These are phyloP conservation scores for Knufia petricola DNA, from an alignment of 2,329 filamentous ascomycete genomes.

Conservation along the genomic window DNA sequence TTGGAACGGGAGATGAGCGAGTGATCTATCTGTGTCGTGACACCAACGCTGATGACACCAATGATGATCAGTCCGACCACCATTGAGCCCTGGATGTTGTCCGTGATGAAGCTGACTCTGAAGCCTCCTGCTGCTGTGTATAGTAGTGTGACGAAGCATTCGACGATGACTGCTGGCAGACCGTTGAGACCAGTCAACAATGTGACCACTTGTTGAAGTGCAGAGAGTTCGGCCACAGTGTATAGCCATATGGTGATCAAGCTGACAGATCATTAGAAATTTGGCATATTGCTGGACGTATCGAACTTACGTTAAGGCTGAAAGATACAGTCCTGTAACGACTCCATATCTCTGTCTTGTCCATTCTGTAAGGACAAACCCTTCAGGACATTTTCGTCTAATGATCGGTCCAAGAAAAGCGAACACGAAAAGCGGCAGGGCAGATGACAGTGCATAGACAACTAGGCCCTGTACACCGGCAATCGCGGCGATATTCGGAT, in stretches of 20 bases:
- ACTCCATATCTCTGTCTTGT: conserved; percentile 67
- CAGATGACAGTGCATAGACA: conserved; percentile 63
- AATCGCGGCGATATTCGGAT: conserved; percentile 70
- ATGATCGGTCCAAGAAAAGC: conserved; percentile 67
- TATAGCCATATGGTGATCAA: conserved; percentile 75
- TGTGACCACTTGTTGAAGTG: conserved; percentile 67
- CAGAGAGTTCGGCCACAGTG: conserved; percentile 77
- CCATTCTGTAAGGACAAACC: conserved; percentile 80
- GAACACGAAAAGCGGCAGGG: conserved; percentile 65
- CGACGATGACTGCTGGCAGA: conserved; percentile 65
- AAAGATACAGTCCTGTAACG: conserved; percentile 61
- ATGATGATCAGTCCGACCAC: conserved; percentile 66
- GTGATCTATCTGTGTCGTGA: conserved; percentile 61
- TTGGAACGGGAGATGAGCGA: conserved; percentile 59
- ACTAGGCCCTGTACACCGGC: conserved; percentile 69
- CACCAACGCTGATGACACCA: conserved; percentile 67
- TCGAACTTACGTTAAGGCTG: conserved; percentile 53
- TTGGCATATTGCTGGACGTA: background rate
- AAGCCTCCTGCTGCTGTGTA: conserved; percentile 80
- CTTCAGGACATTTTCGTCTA: conserved; percentile 67
- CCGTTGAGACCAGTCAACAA: conserved; percentile 65
- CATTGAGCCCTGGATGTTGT: conserved; percentile 72
- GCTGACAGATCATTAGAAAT: conserved; percentile 23
- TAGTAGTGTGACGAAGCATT: conserved; percentile 68
- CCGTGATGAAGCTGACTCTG: conserved; percentile 73